A percentile compares a stretch with the other conserved stretches of the same genome.
Evolutionary conservation across 306 rosid species (phyloP).

Genomic region (Erythrophleum fordii): DNA sequence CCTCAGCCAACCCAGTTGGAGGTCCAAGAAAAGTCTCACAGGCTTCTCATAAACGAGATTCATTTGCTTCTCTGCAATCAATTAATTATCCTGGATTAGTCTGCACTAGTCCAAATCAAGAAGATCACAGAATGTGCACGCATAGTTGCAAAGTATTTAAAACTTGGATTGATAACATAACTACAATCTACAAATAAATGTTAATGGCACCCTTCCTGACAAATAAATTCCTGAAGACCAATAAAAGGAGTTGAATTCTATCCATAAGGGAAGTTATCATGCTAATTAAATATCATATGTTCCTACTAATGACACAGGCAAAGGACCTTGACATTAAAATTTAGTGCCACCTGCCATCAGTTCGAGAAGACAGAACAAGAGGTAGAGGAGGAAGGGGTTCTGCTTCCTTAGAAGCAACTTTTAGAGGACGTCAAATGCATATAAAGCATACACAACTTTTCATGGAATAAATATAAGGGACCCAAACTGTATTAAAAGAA

Average conservation of each 20-base stretch:
- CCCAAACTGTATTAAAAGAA: slow-evolving; percentile 3
- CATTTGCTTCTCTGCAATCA: slow-evolving; percentile 88
- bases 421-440: background rate
- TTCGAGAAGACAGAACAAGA: background rate
- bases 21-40: slow-evolving; percentile 97
- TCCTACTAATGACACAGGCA: background rate
- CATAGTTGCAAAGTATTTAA: background rate
- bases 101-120: background rate
- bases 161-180: background rate
- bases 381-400: background rate
- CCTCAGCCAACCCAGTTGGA: slow-evolving; percentile 90
- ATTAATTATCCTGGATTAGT: slow-evolving; percentile 29
- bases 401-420: background rate
- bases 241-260: background rate
- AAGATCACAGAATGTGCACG: slow-evolving; percentile 2
- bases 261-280: background rate
- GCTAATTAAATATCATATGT: background rate
- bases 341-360: background rate
- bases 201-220: background rate
- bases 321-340: slow-evolving; percentile 5
- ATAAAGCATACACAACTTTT: slow-evolving; percentile 1
- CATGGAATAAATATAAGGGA: slow-evolving; percentile 3
- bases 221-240: background rate
- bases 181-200: background rate
- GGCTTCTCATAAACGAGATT: slow-evolving; percentile 86